A percentile compares a stretch with the other conserved stretches of the same genome.
These are phyloP conservation scores for Cryptosporidium felis DNA, from an alignment of 169 alveolate species.

Conservation along the genomic window DNA sequence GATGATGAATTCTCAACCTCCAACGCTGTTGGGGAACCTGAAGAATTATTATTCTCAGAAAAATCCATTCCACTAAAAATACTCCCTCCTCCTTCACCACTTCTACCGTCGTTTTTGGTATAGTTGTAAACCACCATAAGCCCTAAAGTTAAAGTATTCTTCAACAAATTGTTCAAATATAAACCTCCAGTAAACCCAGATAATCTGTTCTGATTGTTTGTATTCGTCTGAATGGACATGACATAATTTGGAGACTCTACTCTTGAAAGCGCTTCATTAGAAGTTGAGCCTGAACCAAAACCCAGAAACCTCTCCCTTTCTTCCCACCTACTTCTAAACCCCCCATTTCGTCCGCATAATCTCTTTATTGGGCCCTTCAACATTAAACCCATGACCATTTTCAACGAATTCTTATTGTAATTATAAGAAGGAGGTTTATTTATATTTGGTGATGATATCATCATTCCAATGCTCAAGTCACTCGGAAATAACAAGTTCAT, in stretches of 20 bases:
- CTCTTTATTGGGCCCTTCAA: conserved; percentile 28
- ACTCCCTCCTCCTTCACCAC: background rate
- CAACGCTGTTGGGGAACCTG: no score
- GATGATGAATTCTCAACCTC: no score
- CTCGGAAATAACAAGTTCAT: background rate
- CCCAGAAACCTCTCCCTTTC: conserved; percentile 13
- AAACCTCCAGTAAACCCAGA: conserved; percentile 65
- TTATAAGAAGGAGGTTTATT: no score
- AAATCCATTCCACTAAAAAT: no score
- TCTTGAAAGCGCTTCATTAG: background rate
- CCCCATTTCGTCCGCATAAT: background rate
- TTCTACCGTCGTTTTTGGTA: background rate
- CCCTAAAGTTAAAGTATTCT: conserved; percentile 9
- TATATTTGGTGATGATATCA: background rate
- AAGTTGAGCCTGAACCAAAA: background rate
- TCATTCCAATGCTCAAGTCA: conserved; percentile 14
- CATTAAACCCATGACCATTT: conserved; percentile 26
- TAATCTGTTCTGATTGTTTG: conserved; percentile 2
- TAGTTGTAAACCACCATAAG: conserved; percentile 7
- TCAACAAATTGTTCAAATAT: background rate
- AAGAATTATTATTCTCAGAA: no score
- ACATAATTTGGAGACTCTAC: background rate
- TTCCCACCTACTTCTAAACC: background rate
- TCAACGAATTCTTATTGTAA: conserved; percentile 31
- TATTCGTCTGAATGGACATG: conserved; percentile 35